These are phyloP conservation scores for button mushroom (Agaricus bisporus) DNA, from an alignment of 768 basidiomycete species.

Conservation along the genomic window DNA sequence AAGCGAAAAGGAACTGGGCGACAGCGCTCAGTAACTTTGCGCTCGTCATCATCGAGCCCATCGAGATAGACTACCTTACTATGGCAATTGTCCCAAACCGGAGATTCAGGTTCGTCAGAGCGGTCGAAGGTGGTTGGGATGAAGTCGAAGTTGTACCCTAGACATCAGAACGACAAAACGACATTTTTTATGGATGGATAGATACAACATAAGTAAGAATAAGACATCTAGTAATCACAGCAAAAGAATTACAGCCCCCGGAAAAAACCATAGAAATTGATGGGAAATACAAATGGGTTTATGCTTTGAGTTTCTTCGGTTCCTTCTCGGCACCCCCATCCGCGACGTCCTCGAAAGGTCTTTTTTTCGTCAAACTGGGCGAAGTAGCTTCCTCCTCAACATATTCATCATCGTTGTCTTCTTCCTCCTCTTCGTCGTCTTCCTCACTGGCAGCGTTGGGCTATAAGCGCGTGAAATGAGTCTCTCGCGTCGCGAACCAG, in stretches of 20 bases:
- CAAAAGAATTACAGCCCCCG: not conserved
- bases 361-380: not conserved
- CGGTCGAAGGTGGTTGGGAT: constrained; percentile 38
- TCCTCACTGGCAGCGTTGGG: not conserved
- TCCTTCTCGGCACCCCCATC: constrained; percentile 8
- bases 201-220: constrained; percentile 8
- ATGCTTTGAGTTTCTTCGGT: constrained; percentile 10
- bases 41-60: constrained; percentile 65
- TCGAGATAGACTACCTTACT: constrained; percentile 64
- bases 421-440: not conserved
- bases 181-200: not conserved
- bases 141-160: constrained; percentile 64
- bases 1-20: constrained; percentile 41
- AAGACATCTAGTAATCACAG: constrained; percentile 5
- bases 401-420: constrained; percentile 5
- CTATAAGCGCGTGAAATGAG: constrained; percentile 2
- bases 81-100: constrained; percentile 50
- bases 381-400: not conserved
- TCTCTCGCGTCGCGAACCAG: not conserved
- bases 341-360: constrained; percentile 4
- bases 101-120: constrained; percentile 35
- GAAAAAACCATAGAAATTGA: not conserved
- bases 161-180: constrained; percentile 8
- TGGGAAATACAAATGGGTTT: not conserved
- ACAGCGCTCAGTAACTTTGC: constrained; percentile 63